Percentiles rank a stretch among this genome's conserved stretches.
phyloP scores from a whole-genome alignment of 352 stramenopile genomes.

The Globisporangium paroecandrum region DNA sequence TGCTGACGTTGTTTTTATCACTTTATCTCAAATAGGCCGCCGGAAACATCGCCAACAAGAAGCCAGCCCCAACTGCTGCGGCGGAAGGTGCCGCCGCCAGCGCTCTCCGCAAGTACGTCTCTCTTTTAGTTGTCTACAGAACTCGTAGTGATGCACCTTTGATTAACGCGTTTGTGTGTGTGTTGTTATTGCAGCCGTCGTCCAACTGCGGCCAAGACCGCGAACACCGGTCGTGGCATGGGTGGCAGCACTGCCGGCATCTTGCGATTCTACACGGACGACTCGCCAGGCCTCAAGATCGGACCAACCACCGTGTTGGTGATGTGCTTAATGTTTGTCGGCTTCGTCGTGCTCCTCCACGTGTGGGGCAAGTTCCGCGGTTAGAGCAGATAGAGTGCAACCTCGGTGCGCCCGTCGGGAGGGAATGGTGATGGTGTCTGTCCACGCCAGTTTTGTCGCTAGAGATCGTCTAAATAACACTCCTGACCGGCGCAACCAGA shows the following conservation, averaged over 20 bases:
- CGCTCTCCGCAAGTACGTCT: conserved; percentile 60
- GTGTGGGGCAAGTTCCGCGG: conserved; percentile 97
- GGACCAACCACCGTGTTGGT: conserved; percentile 95
- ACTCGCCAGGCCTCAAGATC: conserved; percentile 95
- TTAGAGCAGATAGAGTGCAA: conserved; percentile 28
- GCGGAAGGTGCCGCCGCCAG: conserved; percentile 63
- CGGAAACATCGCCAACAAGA: conserved; percentile 53
- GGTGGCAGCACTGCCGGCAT: conserved; percentile 89
- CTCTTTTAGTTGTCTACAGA: neutral
- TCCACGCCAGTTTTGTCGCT: conserved; percentile 11
- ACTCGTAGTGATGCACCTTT: neutral
- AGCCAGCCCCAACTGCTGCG: conserved; percentile 59
- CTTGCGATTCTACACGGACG: conserved; percentile 97
- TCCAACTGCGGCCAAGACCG: conserved; percentile 38
- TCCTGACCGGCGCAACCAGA: conserved; percentile 6
- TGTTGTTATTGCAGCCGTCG: conserved; percentile 35
- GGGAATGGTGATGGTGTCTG: neutral
- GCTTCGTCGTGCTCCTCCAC: conserved; percentile 95
- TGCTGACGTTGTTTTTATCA: neutral
- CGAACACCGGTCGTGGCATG: conserved; percentile 83
- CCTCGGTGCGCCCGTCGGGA: conserved; percentile 4
- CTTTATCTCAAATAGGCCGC: conserved; percentile 23
- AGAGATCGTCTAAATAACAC: conserved; percentile 5
- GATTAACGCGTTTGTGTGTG: conserved; percentile 4
- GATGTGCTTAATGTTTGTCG: conserved; percentile 93